Evolutionary conservation across 306 rosid genomes (phyloP).

Genomic region (Pueraria montana): DNA sequence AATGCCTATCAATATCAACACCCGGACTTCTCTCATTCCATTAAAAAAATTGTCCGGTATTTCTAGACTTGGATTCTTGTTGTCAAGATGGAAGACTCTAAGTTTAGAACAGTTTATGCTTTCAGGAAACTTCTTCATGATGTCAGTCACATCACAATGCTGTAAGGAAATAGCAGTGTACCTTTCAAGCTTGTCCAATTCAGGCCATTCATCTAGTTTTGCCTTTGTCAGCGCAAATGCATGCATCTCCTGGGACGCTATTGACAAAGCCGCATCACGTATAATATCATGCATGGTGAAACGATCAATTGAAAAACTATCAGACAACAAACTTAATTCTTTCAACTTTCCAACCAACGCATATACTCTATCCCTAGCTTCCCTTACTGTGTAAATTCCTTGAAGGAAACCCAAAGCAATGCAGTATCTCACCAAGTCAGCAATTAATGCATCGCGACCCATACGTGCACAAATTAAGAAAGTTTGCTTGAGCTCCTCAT

Average conservation of each 20-base stretch:
- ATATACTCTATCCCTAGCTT: neutral
- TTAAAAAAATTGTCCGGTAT: neutral
- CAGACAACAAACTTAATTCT: neutral
- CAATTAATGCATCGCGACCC: neutral
- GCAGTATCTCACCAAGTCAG: conserved; percentile 3
- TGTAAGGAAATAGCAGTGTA: neutral
- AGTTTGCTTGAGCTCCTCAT: neutral
- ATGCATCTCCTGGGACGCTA: neutral
- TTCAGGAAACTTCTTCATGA: neutral
- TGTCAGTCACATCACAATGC: neutral
- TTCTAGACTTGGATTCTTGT: neutral
- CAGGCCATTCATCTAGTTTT: neutral
- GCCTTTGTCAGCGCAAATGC: neutral
- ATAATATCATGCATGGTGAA: conserved; percentile 7
- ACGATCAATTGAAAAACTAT: neutral
- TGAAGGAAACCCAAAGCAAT: neutral
- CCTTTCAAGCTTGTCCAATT: neutral
- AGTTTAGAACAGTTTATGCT: neutral
- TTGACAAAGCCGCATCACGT: neutral
- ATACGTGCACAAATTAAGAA: conserved; percentile 6
- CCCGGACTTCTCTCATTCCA: neutral
- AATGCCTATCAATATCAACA: neutral
- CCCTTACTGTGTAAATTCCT: neutral
- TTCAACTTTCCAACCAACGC: neutral
- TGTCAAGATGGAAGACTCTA: conserved; percentile 20